phyloP scores from a whole-genome alignment of 2,329 filamentous ascomycete species.

The Aureobasidium mangrovei region DNA sequence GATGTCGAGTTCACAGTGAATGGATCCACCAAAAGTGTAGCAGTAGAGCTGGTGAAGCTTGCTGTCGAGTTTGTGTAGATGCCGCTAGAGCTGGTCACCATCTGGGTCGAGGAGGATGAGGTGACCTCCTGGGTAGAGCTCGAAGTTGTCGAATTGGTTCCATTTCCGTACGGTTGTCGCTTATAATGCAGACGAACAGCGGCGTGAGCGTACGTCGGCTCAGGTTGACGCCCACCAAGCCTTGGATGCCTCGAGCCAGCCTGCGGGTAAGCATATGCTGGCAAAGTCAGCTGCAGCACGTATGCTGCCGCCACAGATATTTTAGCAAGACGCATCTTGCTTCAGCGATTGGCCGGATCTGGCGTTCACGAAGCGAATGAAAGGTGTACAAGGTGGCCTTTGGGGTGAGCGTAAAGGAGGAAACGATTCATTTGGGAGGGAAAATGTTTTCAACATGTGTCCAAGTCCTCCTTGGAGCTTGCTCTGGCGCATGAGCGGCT shows the following conservation, averaged over 20 bases:
- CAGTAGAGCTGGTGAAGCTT: neutral
- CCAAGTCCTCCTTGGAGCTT: no score
- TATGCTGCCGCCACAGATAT: neutral
- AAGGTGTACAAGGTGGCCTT: no score
- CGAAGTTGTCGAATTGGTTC: neutral
- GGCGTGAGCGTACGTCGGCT: neutral
- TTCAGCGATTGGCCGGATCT: neutral
- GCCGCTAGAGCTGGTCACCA: neutral
- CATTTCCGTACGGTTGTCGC: neutral
- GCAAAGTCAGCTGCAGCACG: constrained; percentile 4
- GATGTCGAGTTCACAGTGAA: neutral
- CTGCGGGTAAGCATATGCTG: neutral
- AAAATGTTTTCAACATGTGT: no score
- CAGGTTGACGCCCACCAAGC: neutral
- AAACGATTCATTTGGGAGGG: neutral
- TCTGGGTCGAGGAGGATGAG: neutral
- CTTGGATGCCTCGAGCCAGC: neutral
- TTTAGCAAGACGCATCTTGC: neutral
- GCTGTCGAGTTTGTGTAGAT: neutral
- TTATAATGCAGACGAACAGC: neutral
- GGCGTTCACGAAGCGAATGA: neutral
- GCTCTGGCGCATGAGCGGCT: no score
- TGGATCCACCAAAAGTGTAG: no score
- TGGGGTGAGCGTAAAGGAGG: no score
- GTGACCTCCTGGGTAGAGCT: neutral